These are phyloP conservation scores for Mrakia hoshinonis DNA, from an alignment of 768 basidiomycete genomes.

Conservation along the genomic window DNA sequence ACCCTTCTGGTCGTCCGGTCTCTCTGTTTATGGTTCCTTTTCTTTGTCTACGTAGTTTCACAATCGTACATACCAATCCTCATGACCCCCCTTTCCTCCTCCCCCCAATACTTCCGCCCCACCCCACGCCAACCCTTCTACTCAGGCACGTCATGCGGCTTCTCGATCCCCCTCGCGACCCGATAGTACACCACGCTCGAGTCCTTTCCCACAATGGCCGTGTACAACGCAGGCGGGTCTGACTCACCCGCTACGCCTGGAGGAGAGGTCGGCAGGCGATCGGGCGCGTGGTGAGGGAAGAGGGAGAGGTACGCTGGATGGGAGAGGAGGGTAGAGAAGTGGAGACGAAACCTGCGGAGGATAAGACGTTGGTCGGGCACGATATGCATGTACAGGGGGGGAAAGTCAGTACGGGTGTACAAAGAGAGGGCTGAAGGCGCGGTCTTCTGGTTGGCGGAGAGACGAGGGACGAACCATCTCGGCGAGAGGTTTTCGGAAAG, in stretches of 20 bases:
- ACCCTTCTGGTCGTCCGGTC: not conserved
- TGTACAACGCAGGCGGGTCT: conserved; percentile 22
- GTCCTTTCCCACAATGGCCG: conserved; percentile 27
- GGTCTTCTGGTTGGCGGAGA: not conserved
- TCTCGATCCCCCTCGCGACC: conserved; percentile 27
- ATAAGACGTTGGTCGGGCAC: not conserved
- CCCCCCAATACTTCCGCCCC: not conserved
- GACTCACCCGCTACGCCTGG: conserved; percentile 8
- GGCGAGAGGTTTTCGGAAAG: conserved; percentile 13
- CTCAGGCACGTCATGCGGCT: conserved; percentile 30
- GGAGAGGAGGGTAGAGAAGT: conserved; percentile 17
- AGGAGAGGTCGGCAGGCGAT: not conserved
- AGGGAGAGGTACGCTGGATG: not conserved
- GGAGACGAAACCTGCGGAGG: conserved; percentile 15
- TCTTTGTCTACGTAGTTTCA: not conserved
- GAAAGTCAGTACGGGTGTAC: not conserved
- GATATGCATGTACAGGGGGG: not conserved
- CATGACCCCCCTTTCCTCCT: not conserved
- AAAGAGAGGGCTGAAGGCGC: not conserved
- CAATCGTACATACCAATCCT: not conserved
- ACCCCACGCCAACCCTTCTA: not conserved
- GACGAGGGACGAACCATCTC: conserved; percentile 12
- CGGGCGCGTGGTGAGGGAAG: not conserved
- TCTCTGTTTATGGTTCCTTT: not conserved
- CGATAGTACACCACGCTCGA: conserved; percentile 30